Base-by-base conservation (phyloP, 2,329 filamentous ascomycete genomes). In the Fusarium citri region DNA sequence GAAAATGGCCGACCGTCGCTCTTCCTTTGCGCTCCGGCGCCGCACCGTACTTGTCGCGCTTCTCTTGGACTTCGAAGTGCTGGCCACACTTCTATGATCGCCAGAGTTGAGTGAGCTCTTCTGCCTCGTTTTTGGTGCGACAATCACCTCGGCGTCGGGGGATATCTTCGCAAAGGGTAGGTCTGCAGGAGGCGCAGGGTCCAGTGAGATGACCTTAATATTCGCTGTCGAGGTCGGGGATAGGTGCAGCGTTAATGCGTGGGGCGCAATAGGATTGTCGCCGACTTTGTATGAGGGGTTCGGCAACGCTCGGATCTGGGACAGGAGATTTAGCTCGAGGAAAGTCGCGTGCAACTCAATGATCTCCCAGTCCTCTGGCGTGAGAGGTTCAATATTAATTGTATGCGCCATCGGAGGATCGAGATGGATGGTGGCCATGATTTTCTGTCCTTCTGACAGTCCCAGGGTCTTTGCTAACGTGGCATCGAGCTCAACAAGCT, bases 321-420 rank as follows among this genome's bases (percentile, higher is more conserved):
- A 92, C 31, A 97, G 85, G 55, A 99, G 89, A 79, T 99, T 98
- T 70, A 98, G 86, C 78, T 99, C 96, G 53, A 99, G 85, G 77
- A 98, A 99, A 18, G 92, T 96, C 8, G 96, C 96, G 83, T 99
- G 96, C 3, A 99, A 85, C 80, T 99, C 96, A 74, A 99, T 98
- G 75, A 98, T 97, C 81, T 99, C 96, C 96, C 96, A 99, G 78
- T 99, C 96, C 62, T 97, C 94, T 3, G 95, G 90, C 0, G 96
- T 98, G 75, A 98, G 82, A 34, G 96, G 96, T 79, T 99, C 97
- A 74, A 99, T 98, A 78, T 98, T 94, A 80, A 99, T 92, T 3
- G 94, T 98, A 79, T 98, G 94, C 50, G 94, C 94, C 69, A 96
- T 83, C 4, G 94, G 94, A 50, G 95, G 95, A 78, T 99, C 94